A percentile compares a stretch with the other conserved stretches of the same genome.
Conservation (phyloP, 129 eudicot species). For the Logfia minima region DNA sequence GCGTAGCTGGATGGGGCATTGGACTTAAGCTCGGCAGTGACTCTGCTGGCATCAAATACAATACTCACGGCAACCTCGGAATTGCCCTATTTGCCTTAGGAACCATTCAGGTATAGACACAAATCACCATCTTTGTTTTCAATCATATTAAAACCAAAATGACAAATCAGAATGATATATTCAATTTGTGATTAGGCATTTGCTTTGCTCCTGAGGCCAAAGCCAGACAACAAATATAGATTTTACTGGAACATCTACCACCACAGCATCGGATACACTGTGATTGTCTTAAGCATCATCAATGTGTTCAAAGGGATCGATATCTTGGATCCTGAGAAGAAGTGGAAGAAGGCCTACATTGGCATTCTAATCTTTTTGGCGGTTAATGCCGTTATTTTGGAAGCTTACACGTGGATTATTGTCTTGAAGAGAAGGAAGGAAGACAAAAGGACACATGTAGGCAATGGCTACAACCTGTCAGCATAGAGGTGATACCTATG, state of each 20-base stretch:
- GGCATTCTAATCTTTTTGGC: constrained; percentile 57
- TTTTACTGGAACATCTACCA: constrained; percentile 87
- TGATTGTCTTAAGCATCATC: constrained; percentile 56
- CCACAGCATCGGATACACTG: constrained; percentile 56
- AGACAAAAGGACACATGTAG: constrained; percentile 36
- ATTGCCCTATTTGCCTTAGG: constrained; percentile 74
- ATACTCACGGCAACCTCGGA: constrained; percentile 67
- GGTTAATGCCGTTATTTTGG: constrained; percentile 42
- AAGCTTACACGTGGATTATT: constrained; percentile 62
- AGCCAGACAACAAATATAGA: constrained; percentile 81
- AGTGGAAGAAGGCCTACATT: constrained; percentile 77
- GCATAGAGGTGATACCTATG: constrained; percentile 25
- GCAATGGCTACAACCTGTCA: constrained; percentile 36
- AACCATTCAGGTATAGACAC: constrained; percentile 63
- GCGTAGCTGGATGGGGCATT: constrained; percentile 86
- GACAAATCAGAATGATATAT: neutral
- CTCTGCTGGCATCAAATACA: constrained; percentile 48
- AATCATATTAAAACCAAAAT: neutral
- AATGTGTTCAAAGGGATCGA: constrained; percentile 75
- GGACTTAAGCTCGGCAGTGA: constrained; percentile 83
- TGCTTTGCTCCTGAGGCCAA: constrained; percentile 84
- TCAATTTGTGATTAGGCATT: constrained; percentile 40
- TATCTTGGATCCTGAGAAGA: constrained; percentile 69
- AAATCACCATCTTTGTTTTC: neutral
- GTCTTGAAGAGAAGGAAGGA: constrained; percentile 53